Conservation (phyloP, 176 grass and related monocot species). For the Cenchrus fungigraminus region DNA sequence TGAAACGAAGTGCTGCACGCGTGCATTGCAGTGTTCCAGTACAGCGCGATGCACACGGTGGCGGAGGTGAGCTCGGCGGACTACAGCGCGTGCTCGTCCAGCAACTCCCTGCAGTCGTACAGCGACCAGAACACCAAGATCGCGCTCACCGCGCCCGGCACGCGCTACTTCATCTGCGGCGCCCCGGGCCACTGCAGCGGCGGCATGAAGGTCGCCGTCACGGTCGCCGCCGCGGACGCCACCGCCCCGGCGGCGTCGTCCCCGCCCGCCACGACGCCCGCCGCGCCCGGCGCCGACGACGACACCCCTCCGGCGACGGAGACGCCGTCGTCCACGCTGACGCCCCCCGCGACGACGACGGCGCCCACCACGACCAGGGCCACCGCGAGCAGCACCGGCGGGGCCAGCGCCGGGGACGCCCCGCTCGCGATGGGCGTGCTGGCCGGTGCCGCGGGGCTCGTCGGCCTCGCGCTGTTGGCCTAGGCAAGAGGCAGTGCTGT, state of each 20-base stretch:
- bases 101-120: conserved; percentile 74
- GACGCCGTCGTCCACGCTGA: conserved; percentile 29
- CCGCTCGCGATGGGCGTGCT: conserved; percentile 19
- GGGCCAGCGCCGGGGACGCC: conserved; percentile 24
- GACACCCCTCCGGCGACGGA: neutral
- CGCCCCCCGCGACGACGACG: conserved; percentile 17
- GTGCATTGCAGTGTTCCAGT: conserved; percentile 68
- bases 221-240: conserved; percentile 38
- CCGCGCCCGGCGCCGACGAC: conserved; percentile 28
- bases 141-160: conserved; percentile 68
- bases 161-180: conserved; percentile 94
- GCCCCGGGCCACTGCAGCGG: conserved; percentile 65
- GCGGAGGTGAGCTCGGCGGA: conserved; percentile 72
- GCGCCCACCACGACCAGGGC: conserved; percentile 33
- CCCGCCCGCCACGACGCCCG: conserved; percentile 30
- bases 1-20: neutral
- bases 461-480: conserved; percentile 56
- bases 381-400: conserved; percentile 24
- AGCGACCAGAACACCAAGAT: conserved; percentile 92
- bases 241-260: neutral
- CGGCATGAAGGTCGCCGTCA: conserved; percentile 91
- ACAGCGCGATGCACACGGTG: conserved; percentile 61
- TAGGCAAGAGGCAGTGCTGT: conserved; percentile 70
- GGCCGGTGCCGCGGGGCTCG: conserved; percentile 39
- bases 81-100: conserved; percentile 77